phyloP scores from a whole-genome alignment of 2,329 filamentous ascomycete genomes.

The Colletotrichum navitas region DNA sequence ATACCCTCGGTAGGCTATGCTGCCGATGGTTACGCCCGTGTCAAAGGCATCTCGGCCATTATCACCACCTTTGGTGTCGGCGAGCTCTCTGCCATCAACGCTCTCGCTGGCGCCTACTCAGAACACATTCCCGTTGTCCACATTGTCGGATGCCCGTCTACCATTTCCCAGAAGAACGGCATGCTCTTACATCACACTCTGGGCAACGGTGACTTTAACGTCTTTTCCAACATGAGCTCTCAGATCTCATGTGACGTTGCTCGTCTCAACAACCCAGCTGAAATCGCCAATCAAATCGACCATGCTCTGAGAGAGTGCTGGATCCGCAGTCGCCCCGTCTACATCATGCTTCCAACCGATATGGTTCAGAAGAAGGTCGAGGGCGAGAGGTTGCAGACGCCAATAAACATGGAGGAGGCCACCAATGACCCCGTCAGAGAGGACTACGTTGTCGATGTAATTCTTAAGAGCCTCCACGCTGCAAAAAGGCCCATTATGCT shows the following conservation, averaged over 20 bases:
- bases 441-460: slow-evolving; percentile 84
- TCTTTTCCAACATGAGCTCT: slow-evolving; percentile 83
- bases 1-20: slow-evolving; percentile 69
- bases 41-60: slow-evolving; percentile 77
- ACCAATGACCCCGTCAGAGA: slow-evolving; percentile 78
- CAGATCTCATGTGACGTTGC: slow-evolving; percentile 79
- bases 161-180: slow-evolving; percentile 60
- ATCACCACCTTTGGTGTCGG: slow-evolving; percentile 84
- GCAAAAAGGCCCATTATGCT: slow-evolving; percentile 83
- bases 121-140: slow-evolving; percentile 80
- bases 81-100: slow-evolving; percentile 80
- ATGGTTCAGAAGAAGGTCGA: slow-evolving; percentile 83
- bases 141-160: slow-evolving; percentile 69
- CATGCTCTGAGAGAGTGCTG: slow-evolving; percentile 81
- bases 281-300: slow-evolving; percentile 82
- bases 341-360: slow-evolving; percentile 86
- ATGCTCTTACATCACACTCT: slow-evolving; percentile 76
- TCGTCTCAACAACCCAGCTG: slow-evolving; percentile 76
- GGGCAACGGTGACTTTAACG: slow-evolving; percentile 83
- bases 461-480: slow-evolving; percentile 78
- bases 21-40: slow-evolving; percentile 82
- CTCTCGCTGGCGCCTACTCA: slow-evolving; percentile 79
- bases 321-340: slow-evolving; percentile 81
- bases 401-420: slow-evolving; percentile 75
- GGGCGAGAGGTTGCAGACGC: slow-evolving; percentile 76